Percentiles rank a stretch among this genome's conserved stretches.
phyloP scores from a whole-genome alignment of 2,329 filamentous ascomycete species.

The Diplodia scrobiculata region DNA sequence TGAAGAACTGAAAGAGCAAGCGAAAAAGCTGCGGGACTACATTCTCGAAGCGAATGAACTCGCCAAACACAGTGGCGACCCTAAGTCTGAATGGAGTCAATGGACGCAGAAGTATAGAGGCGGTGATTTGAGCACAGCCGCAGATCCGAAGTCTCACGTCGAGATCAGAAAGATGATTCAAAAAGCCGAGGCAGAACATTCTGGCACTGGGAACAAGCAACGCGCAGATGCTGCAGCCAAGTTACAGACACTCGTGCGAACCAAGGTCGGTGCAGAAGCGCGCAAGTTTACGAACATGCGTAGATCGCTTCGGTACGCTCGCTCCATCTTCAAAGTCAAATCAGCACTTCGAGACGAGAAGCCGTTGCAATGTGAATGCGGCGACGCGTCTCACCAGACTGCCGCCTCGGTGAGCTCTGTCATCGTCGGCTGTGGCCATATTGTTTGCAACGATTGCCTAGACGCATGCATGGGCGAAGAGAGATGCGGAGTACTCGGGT shows the following conservation, averaged over 20 bases:
- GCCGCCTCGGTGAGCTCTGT: neutral
- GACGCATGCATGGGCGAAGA: conserved; percentile 35
- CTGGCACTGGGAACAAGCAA: neutral
- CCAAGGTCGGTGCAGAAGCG: neutral
- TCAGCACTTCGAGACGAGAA: neutral
- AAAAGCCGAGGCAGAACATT: neutral
- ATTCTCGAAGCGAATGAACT: neutral
- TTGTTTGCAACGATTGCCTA: conserved; percentile 51
- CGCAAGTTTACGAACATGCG: conserved; percentile 30
- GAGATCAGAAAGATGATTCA: neutral
- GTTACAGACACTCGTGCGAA: neutral
- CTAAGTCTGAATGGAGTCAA: neutral
- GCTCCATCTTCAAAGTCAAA: conserved; percentile 26
- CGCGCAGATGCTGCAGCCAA: conserved; percentile 31
- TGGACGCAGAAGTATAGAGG: neutral
- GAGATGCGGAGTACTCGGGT: conserved; percentile 47
- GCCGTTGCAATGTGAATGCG: neutral
- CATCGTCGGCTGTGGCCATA: conserved; percentile 40
- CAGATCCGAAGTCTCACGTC: neutral
- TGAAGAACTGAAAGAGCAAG: neutral
- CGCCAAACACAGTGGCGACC: neutral
- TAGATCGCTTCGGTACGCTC: conserved; percentile 32
- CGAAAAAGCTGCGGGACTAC: neutral
- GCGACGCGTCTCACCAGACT: neutral
- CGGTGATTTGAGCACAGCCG: neutral